phyloP scores from a whole-genome alignment of 2,329 filamentous ascomycete genomes.

The Colletotrichum scovillei region DNA sequence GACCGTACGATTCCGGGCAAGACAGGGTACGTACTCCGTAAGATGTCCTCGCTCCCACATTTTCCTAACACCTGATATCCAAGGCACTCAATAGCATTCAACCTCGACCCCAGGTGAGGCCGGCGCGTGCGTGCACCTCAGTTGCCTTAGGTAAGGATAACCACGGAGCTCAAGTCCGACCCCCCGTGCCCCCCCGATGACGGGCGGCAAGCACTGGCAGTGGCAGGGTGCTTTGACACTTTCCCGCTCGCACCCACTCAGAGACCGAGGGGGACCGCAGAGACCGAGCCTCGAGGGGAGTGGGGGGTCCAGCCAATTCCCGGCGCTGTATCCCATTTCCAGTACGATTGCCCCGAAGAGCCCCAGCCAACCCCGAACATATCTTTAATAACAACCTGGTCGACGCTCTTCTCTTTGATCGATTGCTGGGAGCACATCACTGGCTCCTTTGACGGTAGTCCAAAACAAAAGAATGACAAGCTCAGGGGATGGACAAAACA shows the following conservation, averaged over 20 bases:
- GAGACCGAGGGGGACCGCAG: neutral
- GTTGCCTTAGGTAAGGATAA: too few relatives aligned
- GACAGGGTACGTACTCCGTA: too few relatives aligned
- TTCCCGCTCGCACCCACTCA: neutral
- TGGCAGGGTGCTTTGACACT: neutral
- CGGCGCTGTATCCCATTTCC: neutral
- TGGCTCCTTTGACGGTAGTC: neutral
- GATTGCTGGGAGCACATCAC: slow-evolving; percentile 1
- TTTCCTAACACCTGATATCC: too few relatives aligned
- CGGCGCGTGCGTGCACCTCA: too few relatives aligned
- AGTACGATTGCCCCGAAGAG: neutral
- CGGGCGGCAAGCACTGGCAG: neutral
- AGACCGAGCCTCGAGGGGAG: neutral
- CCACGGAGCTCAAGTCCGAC: neutral
- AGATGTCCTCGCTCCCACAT: too few relatives aligned
- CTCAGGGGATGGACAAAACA: neutral
- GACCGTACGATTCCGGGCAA: too few relatives aligned
- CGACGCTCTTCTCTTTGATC: neutral
- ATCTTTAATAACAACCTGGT: neutral
- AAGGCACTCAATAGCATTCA: too few relatives aligned
- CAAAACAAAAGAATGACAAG: neutral
- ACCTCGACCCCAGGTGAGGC: too few relatives aligned
- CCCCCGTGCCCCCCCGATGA: neutral
- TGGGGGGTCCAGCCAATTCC: neutral
- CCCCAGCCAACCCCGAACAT: neutral